These are phyloP conservation scores for Lodderomyces theae DNA, from an alignment of 1,139 yeast species.

Conservation along the genomic window DNA sequence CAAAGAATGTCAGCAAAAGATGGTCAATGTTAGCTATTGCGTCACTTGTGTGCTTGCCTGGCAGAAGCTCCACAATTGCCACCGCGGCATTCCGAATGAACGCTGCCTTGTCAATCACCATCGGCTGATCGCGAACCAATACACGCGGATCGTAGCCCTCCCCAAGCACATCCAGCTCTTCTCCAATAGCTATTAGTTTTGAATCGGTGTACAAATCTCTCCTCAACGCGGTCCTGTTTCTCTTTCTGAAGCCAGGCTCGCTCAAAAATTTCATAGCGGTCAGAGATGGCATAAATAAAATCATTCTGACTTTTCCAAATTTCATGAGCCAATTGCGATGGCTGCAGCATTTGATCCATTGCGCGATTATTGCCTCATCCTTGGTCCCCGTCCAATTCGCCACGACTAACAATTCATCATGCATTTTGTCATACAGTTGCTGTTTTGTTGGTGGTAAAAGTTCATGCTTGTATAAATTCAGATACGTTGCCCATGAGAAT, in stretches of 20 bases:
- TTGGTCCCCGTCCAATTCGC: constrained; percentile 57
- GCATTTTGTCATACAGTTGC: constrained; percentile 42
- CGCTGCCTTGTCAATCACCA: constrained; percentile 23
- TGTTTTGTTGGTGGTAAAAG: constrained; percentile 38
- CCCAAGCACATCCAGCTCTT: constrained; percentile 24
- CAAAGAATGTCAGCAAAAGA: constrained; percentile 43
- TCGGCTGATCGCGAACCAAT: constrained; percentile 39
- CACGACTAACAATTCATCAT: constrained; percentile 59
- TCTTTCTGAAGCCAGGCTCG: constrained; percentile 38
- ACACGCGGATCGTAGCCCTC: constrained; percentile 37
- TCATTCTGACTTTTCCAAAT: constrained; percentile 71
- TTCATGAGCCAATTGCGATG: constrained; percentile 73
- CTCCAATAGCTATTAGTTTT: constrained; percentile 48
- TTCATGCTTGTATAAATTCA: neutral
- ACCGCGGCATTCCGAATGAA: constrained; percentile 26
- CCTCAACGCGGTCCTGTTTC: constrained; percentile 60
- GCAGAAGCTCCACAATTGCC: constrained; percentile 59
- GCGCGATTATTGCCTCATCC: constrained; percentile 72
- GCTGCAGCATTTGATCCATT: constrained; percentile 70
- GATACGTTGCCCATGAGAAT: constrained; percentile 62
- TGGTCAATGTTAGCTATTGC: constrained; percentile 68
- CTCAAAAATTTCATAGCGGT: constrained; percentile 65
- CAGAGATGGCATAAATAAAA: constrained; percentile 56
- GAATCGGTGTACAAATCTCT: constrained; percentile 59
- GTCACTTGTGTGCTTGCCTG: constrained; percentile 51